Percentiles rank a stretch among this genome's conserved stretches.
These are phyloP conservation scores for Ormosia semicastrata DNA, from an alignment of 306 rosid genomes.

Conservation along the genomic window DNA sequence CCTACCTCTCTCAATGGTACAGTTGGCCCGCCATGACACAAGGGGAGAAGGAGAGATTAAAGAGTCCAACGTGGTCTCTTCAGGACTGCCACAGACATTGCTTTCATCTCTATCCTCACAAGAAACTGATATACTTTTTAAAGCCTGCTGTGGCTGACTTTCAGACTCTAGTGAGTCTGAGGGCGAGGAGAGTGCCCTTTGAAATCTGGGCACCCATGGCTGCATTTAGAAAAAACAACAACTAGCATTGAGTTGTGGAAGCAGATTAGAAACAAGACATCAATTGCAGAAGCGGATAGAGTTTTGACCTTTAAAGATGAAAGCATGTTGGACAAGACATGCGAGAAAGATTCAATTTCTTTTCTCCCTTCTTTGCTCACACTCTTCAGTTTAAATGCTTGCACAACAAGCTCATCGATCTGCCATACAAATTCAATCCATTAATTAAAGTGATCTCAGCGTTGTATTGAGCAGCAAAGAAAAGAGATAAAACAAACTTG, in stretches of 20 bases:
- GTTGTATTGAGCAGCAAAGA: not conserved
- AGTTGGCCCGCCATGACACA: constrained; percentile 88
- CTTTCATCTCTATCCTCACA: constrained; percentile 25
- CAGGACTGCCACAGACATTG: constrained; percentile 43
- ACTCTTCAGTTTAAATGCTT: constrained; percentile 53
- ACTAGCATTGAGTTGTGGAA: constrained; percentile 11
- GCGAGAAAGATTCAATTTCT: constrained; percentile 61
- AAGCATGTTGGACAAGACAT: constrained; percentile 58
- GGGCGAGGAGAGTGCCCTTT: constrained; percentile 42
- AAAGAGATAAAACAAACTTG: not conserved
- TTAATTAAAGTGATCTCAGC: not conserved
- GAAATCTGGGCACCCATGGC: constrained; percentile 83
- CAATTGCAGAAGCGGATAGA: not conserved
- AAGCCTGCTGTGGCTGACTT: constrained; percentile 15
- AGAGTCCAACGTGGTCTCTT: constrained; percentile 32
- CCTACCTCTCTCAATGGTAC: constrained; percentile 76
- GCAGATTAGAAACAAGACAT: not conserved
- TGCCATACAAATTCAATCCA: constrained; percentile 37
- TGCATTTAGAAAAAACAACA: constrained; percentile 39
- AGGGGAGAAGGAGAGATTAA: constrained; percentile 91
- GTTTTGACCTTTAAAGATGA: constrained; percentile 71
- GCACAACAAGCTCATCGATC: constrained; percentile 81
- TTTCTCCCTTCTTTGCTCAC: constrained; percentile 42
- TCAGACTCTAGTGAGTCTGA: constrained; percentile 20
- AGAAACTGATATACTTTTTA: constrained; percentile 19